Evolutionary conservation across 169 alveolate species (phyloP), one percentile per base, ranked within the genome.

Genomic region (Theileria orientalis): DNA sequence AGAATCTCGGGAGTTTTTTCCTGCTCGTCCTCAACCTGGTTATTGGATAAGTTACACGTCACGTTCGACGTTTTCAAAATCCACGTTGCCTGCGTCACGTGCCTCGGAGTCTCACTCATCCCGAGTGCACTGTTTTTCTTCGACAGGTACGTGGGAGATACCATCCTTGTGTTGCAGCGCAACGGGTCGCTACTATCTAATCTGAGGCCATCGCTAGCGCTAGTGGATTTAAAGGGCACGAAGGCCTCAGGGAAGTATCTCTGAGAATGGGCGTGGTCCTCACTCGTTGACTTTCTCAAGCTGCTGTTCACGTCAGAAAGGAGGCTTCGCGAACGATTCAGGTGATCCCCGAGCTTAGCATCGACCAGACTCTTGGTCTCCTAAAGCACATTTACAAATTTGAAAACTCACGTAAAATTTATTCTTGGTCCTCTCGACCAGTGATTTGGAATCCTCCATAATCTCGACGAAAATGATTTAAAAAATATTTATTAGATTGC

Each of bases 31-130:
- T 80, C 83, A 69, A 73, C 63, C 66, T 42, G 29, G n/a, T 70
- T 40, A n/a, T 52, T 47, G 37, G 86, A 61, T 0, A 78, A 32
- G 30, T 70, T 78, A n/a, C 75, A 57, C 21, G 66, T 57, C 52
- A 69, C 80, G 54, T 73, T 69, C 13, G 86, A 70, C 1, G 83
- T 41, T 49, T 78, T 69, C 29, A 74, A 57, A 23, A 78, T 54
- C 86, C 86, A 78, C 63, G 41, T 35, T 5, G 86, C 80, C 76
- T 78, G 86, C 11, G 80, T 78, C 83, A 69, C 67, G 3, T 71
- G 83, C 19, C 49, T 78, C 14, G 42, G 69, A 49, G 60, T 49
- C 60, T 49, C 60, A 49, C 60, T 49, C 7, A 33, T 27, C 14
- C 60, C 60, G 7, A 49, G 60, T 2, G 60, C 60, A 1, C 60